Evolutionary conservation across 2,329 filamentous ascomycete species (phyloP).

Genomic region (Aspergillus jensenii): DNA sequence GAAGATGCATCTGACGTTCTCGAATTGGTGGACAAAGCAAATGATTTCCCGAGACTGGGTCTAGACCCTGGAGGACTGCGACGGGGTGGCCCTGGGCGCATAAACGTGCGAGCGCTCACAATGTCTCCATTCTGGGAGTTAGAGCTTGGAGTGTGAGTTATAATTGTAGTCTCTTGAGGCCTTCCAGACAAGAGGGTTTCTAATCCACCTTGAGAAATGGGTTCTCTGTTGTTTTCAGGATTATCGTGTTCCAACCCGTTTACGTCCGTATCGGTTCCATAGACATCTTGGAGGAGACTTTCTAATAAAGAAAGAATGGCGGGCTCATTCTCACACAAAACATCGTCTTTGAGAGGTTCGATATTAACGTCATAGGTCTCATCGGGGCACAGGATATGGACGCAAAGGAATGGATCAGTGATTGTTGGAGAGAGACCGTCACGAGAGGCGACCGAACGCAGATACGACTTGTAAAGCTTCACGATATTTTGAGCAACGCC

Average conservation of each 20-base stretch:
- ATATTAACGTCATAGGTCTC: slow-evolving; percentile 62
- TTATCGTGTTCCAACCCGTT: neutral
- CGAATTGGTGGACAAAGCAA: neutral
- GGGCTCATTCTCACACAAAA: slow-evolving; percentile 54
- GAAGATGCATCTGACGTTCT: neutral
- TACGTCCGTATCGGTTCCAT: slow-evolving; percentile 8
- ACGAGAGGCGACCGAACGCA: slow-evolving; percentile 39
- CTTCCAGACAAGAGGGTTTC: neutral
- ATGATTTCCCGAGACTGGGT: neutral
- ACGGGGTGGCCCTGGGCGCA: neutral
- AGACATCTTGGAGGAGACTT: slow-evolving; percentile 31
- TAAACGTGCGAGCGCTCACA: neutral
- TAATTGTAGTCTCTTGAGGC: neutral
- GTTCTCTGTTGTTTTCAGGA: neutral
- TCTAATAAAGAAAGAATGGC: slow-evolving; percentile 45
- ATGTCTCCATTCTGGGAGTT: neutral
- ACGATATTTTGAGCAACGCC: slow-evolving; percentile 56
- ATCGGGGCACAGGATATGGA: slow-evolving; percentile 55
- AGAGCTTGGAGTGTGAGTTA: neutral
- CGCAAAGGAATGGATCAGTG: slow-evolving; percentile 56
- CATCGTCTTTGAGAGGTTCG: slow-evolving; percentile 64
- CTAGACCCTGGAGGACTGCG: neutral
- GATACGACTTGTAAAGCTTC: slow-evolving; percentile 50
- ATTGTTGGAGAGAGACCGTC: slow-evolving; percentile 23
- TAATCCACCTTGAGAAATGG: neutral